A percentile compares a stretch with the other conserved stretches of the same genome.
Conservation (phyloP, 1,284 basidiomycete species). For the Melampsora americana region DNA sequence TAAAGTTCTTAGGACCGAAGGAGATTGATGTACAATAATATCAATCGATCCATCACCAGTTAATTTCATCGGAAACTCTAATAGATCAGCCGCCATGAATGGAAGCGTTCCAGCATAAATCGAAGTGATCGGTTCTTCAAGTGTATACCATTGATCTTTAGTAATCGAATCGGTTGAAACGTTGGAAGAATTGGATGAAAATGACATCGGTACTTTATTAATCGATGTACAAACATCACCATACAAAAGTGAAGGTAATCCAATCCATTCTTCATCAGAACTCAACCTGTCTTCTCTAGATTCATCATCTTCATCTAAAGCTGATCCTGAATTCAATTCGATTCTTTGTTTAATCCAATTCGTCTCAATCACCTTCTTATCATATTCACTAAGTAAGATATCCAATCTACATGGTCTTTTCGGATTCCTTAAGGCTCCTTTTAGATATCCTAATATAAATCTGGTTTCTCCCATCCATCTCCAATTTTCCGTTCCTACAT, state of each 20-base stretch:
- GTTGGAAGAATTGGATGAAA: neutral
- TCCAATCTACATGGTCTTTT: constrained; percentile 18
- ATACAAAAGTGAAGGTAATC: constrained; percentile 12
- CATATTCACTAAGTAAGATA: constrained; percentile 16
- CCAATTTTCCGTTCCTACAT: constrained; percentile 71
- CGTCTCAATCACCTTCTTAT: constrained; percentile 16
- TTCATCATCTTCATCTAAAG: too few species aligned
- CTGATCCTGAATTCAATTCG: neutral
- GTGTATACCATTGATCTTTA: constrained; percentile 8
- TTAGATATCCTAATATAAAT: constrained; percentile 77
- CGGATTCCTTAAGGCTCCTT: constrained; percentile 57
- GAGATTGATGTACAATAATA: constrained; percentile 21
- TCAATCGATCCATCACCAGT: constrained; percentile 32
- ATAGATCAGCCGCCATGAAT: constrained; percentile 23
- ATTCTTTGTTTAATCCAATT: constrained; percentile 3
- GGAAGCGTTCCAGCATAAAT: constrained; percentile 36
- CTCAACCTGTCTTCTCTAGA: too few species aligned
- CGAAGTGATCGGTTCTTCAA: constrained; percentile 28
- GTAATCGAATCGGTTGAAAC: too few species aligned
- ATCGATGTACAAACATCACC: constrained; percentile 26
- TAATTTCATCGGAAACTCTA: constrained; percentile 27
- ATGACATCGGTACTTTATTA: neutral
- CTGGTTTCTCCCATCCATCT: constrained; percentile 91
- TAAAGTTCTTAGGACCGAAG: constrained; percentile 1
- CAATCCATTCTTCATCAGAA: neutral